These are phyloP conservation scores for Echium plantagineum DNA, from an alignment of 257 asterid species.

Conservation along the genomic window DNA sequence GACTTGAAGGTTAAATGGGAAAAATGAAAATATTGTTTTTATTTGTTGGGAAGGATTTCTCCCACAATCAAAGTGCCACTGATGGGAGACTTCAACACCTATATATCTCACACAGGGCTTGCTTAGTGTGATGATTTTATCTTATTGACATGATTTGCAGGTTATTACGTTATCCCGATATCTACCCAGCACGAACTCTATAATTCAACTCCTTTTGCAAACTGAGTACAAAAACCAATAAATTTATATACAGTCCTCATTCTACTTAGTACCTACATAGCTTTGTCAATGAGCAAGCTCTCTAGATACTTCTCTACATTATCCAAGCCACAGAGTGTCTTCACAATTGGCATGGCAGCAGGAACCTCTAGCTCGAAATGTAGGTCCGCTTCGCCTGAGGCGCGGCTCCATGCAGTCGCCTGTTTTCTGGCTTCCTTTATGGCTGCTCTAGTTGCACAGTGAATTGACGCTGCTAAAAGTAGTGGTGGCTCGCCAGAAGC, in stretches of 20 bases:
- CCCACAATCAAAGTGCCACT: no score
- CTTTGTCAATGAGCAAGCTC: conserved; percentile 11
- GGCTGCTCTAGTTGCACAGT: conserved; percentile 72
- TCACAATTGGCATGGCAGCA: conserved; percentile 61
- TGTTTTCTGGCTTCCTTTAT: conserved; percentile 58
- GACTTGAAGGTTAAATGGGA: no score
- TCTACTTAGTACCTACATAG: not conserved
- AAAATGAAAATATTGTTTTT: no score
- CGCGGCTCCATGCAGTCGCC: conserved; percentile 38
- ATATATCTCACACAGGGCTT: no score
- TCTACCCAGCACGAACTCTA: no score
- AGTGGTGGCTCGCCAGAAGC: conserved; percentile 85
- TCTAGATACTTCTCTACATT: conserved; percentile 37
- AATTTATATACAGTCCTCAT: no score
- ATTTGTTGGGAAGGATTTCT: no score
- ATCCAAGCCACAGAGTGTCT: conserved; percentile 53
- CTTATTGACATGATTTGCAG: no score
- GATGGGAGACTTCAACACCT: no score
- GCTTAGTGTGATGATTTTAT: no score
- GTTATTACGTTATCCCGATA: no score
- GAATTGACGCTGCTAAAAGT: conserved; percentile 63
- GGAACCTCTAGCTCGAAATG: conserved; percentile 48
- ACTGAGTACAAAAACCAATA: not conserved
- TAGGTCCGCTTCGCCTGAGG: conserved; percentile 25
- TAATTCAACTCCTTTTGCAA: no score